Percentiles rank a stretch among this genome's conserved stretches.
phyloP scores from a whole-genome alignment of 2,329 filamentous ascomycete species.

The Ophiostoma perfectum region DNA sequence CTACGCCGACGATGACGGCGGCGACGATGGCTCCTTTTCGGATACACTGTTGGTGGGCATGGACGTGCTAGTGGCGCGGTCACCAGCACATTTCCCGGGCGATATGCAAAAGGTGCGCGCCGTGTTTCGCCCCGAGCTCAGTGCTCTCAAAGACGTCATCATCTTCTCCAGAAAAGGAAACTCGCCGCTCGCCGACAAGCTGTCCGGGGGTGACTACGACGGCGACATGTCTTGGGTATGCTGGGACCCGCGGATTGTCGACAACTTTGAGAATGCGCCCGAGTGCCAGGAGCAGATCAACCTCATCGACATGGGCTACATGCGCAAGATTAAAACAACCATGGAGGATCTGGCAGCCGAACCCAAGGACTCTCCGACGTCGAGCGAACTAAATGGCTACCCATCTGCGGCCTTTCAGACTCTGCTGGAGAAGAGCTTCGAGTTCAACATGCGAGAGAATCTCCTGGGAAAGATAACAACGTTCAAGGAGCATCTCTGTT shows the following conservation, averaged over 20 bases:
- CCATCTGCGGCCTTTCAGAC: constrained; percentile 31
- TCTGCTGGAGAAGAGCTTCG: constrained; percentile 51
- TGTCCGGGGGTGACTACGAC: constrained; percentile 78
- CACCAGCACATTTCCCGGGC: constrained; percentile 62
- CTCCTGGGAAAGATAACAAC: constrained; percentile 60
- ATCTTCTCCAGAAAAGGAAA: constrained; percentile 65
- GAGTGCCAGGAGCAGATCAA: constrained; percentile 41
- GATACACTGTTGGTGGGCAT: constrained; percentile 51
- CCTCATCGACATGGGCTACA: constrained; percentile 43
- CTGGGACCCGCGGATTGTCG: constrained; percentile 62
- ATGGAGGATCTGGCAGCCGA: constrained; percentile 41
- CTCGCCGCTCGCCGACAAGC: constrained; percentile 59
- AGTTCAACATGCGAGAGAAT: constrained; percentile 52
- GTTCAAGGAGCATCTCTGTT: constrained; percentile 58
- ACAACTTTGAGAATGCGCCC: constrained; percentile 59
- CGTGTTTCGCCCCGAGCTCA: constrained; percentile 54
- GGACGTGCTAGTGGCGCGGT: constrained; percentile 62
- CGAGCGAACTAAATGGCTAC: neutral
- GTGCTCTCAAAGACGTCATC: constrained; percentile 69
- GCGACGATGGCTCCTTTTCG: constrained; percentile 42
- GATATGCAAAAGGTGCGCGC: constrained; percentile 66
- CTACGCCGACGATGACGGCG: constrained; percentile 32
- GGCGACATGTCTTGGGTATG: constrained; percentile 74
- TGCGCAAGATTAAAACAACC: constrained; percentile 44
- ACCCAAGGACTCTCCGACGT: too few species aligned